Percentiles rank a stretch among this genome's conserved stretches.
Evolutionary conservation across 768 basidiomycete genomes (phyloP).

Genomic region (Mycena epipterygia): DNA sequence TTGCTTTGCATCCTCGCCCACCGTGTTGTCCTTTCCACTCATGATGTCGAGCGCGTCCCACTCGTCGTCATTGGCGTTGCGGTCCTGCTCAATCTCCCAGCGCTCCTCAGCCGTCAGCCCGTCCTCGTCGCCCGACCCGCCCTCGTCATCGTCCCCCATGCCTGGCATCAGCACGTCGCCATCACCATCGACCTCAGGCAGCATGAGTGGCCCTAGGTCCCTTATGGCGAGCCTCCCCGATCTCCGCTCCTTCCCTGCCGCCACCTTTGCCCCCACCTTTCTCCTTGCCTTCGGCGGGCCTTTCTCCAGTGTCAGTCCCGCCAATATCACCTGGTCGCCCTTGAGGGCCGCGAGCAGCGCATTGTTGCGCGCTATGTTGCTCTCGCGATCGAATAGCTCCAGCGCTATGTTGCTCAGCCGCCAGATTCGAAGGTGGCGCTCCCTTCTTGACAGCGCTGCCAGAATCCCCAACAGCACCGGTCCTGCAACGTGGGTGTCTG

Average conservation of each 20-base stretch:
- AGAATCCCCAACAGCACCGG: neutral
- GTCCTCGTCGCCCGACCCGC: neutral
- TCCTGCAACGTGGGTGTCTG: neutral
- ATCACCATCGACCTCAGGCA: neutral
- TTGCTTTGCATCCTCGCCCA: too few relatives aligned
- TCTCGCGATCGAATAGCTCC: neutral
- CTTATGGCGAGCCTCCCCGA: neutral
- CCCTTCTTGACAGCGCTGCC: neutral
- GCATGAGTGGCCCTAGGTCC: neutral
- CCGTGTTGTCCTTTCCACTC: too few relatives aligned
- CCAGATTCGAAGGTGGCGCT: neutral
- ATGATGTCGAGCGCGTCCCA: too few relatives aligned
- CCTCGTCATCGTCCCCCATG: too few relatives aligned
- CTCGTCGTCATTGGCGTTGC: neutral
- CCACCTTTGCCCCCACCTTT: neutral
- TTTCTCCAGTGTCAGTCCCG: neutral
- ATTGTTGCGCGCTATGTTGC: neutral
- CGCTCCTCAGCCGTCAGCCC: neutral
- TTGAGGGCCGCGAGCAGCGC: neutral
- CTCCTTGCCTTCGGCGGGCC: neutral
- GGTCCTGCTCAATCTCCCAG: neutral
- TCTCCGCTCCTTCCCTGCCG: neutral
- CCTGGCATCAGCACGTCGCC: neutral
- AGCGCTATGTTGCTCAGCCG: neutral
- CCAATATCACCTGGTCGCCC: too few relatives aligned